Conservation (phyloP, 495 filamentous ascomycete genomes). For the Thozetella sp. region DNA sequence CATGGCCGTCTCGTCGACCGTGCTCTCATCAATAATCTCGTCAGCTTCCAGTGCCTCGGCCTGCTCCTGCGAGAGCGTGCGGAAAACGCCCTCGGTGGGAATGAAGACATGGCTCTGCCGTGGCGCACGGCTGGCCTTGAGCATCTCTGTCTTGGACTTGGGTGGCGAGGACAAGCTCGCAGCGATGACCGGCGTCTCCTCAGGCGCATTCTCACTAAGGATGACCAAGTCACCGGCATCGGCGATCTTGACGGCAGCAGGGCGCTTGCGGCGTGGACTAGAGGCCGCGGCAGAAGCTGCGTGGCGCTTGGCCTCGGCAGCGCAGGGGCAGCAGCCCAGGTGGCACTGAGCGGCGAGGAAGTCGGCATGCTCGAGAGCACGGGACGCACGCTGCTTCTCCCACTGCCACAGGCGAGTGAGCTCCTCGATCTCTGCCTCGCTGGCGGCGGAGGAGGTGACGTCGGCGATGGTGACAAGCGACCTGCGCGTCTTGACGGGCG, state of each 20-base stretch:
- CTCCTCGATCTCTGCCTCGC: slow-evolving; percentile 56
- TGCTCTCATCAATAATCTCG: slow-evolving; percentile 6
- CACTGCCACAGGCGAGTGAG: slow-evolving; percentile 62
- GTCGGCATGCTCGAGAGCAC: slow-evolving; percentile 74
- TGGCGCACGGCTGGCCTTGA: slow-evolving; percentile 18
- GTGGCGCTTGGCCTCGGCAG: slow-evolving; percentile 31
- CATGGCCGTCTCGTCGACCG: slow-evolving; percentile 7
- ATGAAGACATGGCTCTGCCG: slow-evolving; percentile 46
- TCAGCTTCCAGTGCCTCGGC: slow-evolving; percentile 27
- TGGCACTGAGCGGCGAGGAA: slow-evolving; percentile 83
- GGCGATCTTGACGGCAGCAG: slow-evolving; percentile 23
- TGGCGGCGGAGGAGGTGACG: slow-evolving; percentile 40
- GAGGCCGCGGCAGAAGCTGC: slow-evolving; percentile 15
- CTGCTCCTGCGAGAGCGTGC: slow-evolving; percentile 49
- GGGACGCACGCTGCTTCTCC: slow-evolving; percentile 65
- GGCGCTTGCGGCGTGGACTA: slow-evolving; percentile 28
- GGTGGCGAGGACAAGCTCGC: slow-evolving; percentile 12
- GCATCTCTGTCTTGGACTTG: slow-evolving; percentile 27
- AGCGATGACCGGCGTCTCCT: slow-evolving; percentile 10
- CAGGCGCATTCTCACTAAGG: slow-evolving; percentile 28
- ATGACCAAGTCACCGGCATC: slow-evolving; percentile 44
- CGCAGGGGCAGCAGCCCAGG: slow-evolving; percentile 68
- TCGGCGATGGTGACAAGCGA: slow-evolving; percentile 37
- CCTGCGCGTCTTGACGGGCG: slow-evolving; percentile 38
- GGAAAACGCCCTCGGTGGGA: slow-evolving; percentile 52